Evolutionary conservation across 1,139 yeast genomes (phyloP).

Genomic region (Entelexis paramagnoliae): DNA sequence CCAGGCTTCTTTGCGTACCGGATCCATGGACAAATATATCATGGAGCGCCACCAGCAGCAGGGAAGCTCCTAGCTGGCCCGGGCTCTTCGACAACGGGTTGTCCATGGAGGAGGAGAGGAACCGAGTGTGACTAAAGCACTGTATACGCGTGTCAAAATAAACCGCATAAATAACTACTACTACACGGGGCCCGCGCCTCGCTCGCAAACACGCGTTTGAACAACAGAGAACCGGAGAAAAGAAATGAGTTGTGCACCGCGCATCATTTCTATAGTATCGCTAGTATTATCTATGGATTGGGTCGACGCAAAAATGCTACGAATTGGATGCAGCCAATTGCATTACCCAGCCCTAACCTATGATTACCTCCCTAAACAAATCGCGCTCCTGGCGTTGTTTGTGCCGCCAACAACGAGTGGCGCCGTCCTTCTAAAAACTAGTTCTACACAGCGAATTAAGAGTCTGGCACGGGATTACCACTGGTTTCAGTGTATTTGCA

Average conservation of each 20-base stretch:
- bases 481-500: too few species aligned
- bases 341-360: neutral
- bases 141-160: neutral
- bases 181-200: too few species aligned
- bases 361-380: neutral
- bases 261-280: neutral
- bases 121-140: slow-evolving; percentile 1
- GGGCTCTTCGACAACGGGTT: slow-evolving; percentile 19
- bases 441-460: too few species aligned
- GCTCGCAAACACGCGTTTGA: too few species aligned
- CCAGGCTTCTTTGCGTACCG: slow-evolving; percentile 26
- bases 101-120: neutral
- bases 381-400: too few species aligned
- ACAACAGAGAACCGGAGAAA: neutral
- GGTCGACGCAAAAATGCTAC: neutral
- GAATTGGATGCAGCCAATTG: neutral
- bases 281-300: neutral
- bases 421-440: too few species aligned
- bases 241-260: too few species aligned
- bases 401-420: too few species aligned
- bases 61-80: slow-evolving; percentile 27
- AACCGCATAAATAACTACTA: neutral
- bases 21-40: slow-evolving; percentile 29
- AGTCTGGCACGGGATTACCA: too few species aligned
- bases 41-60: slow-evolving; percentile 32